A percentile compares a stretch with the other conserved stretches of the same genome.
These are phyloP conservation scores for Pharus latifolius DNA, from an alignment of 176 grass and related monocot species.

Conservation along the genomic window DNA sequence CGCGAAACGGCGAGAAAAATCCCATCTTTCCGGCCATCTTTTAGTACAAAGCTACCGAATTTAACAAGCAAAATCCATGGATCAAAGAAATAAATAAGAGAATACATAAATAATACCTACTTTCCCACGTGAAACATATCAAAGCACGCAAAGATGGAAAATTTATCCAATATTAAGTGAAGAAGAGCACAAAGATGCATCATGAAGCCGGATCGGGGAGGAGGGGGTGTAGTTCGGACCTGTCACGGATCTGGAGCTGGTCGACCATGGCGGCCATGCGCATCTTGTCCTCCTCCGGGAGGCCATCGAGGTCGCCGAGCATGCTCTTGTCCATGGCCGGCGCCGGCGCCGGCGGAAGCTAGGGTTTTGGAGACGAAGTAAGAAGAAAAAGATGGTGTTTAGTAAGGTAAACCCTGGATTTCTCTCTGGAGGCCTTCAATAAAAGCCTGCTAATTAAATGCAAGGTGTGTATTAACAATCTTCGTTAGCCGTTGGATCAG, in stretches of 20 bases:
- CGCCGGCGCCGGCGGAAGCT: not conserved
- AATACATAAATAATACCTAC: not conserved
- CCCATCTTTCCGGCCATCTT: not conserved
- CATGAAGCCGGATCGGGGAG: not conserved
- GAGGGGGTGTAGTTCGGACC: conserved; percentile 1
- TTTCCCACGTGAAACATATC: not conserved
- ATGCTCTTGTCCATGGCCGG: conserved; percentile 79
- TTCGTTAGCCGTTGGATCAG: no score
- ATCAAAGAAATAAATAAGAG: not conserved
- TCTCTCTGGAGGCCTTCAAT: no score
- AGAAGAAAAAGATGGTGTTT: conserved; percentile 41
- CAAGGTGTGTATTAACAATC: no score
- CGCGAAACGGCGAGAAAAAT: not conserved
- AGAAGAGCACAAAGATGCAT: not conserved
- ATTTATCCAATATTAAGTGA: not conserved
- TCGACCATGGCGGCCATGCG: conserved; percentile 87
- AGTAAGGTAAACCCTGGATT: no score
- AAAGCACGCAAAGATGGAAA: no score
- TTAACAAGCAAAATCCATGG: not conserved
- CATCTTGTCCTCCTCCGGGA: conserved; percentile 87
- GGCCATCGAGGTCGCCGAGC: conserved; percentile 66
- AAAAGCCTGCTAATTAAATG: no score
- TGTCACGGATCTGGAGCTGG: conserved; percentile 93
- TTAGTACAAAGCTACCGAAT: not conserved
- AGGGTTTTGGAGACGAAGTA: not conserved